Base-by-base conservation (phyloP, 129 eudicot genomes). In the Tagetes patula region DNA sequence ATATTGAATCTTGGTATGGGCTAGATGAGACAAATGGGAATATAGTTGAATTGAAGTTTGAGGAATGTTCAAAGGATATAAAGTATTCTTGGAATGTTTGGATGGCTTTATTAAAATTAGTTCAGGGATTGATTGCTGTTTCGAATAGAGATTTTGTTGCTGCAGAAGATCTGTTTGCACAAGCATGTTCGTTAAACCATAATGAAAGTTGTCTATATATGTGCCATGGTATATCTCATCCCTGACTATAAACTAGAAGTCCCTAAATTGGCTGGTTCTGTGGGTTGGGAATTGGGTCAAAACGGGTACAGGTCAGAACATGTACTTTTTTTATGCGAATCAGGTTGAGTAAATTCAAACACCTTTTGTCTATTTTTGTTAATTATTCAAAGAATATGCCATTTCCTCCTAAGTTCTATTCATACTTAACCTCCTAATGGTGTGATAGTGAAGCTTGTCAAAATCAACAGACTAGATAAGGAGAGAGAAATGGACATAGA, bases 131-230 rank as follows among this genome's bases (percentile, higher is more conserved):
- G 65, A 75, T 85, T 69, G 89, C 95, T 72, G 70, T 78, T 46
- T 67, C 80, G 82, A 65, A 52, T 45, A 72, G 80, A 36, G 90
- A 93, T 79, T 79, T 82, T 55, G 71, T 83, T 75, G 84, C 54
- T 53, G 98, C 98, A 8, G 96, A 89, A 82, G 95, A 85, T 68
- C 79, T 61, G 75, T 81, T 93, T 52, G 68, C 90, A 71, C 80
- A 85, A 55, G 96, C 95, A 3, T 93, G 96, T 75, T 89, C 89
- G 6, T 69, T 87, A 27, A 85, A 83, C 50, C 83, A 67, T 76
- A 75, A 79, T 45, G 92, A 93, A 79, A 93, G 95, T 43, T 78
- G 88, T 84, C 59, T 89, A 72, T 86, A 82, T 67, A 75, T 93
- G 56, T 87, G 96, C 80, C 98, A 93, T 58, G 98, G 98, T 93